These are phyloP conservation scores for Aspergillus glaucus DNA, from an alignment of 2,329 filamentous ascomycete species.

Conservation along the genomic window DNA sequence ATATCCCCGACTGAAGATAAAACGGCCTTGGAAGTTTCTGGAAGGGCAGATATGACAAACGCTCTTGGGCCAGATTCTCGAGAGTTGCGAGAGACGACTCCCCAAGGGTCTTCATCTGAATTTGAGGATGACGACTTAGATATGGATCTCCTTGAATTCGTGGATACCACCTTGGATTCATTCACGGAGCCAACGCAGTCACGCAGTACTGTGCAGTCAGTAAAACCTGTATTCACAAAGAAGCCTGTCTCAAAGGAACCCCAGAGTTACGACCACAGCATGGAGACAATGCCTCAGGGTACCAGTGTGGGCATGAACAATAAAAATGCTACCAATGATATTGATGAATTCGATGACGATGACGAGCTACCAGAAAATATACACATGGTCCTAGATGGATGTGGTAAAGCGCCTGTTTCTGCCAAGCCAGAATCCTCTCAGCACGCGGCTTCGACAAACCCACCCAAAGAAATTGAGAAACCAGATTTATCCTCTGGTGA, in stretches of 20 bases:
- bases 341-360: slow-evolving; percentile 63
- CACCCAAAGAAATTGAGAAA: slow-evolving; percentile 7
- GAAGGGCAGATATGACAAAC: background rate
- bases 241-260: background rate
- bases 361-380: slow-evolving; percentile 55
- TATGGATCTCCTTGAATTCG: slow-evolving; percentile 38
- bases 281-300: slow-evolving; percentile 3
- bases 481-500: slow-evolving; percentile 51
- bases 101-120: slow-evolving; percentile 34
- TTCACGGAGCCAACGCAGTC: slow-evolving; percentile 14
- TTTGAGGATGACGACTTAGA: slow-evolving; percentile 45
- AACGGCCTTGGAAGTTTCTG: background rate
- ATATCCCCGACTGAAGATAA: slow-evolving; percentile 25
- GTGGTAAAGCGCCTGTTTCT: slow-evolving; percentile 37
- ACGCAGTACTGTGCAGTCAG: background rate
- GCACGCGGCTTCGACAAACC: slow-evolving; percentile 4
- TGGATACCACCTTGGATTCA: slow-evolving; percentile 27
- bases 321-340: slow-evolving; percentile 18
- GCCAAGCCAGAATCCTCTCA: slow-evolving; percentile 8
- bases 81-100: slow-evolving; percentile 1
- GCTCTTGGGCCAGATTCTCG: background rate
- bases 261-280: background rate
- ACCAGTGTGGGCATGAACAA: slow-evolving; percentile 9
- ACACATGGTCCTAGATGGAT: slow-evolving; percentile 52
- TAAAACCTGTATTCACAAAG: slow-evolving; percentile 1